Conservation (phyloP, 306 rosid species). For the Gynostemma pentaphyllum region DNA sequence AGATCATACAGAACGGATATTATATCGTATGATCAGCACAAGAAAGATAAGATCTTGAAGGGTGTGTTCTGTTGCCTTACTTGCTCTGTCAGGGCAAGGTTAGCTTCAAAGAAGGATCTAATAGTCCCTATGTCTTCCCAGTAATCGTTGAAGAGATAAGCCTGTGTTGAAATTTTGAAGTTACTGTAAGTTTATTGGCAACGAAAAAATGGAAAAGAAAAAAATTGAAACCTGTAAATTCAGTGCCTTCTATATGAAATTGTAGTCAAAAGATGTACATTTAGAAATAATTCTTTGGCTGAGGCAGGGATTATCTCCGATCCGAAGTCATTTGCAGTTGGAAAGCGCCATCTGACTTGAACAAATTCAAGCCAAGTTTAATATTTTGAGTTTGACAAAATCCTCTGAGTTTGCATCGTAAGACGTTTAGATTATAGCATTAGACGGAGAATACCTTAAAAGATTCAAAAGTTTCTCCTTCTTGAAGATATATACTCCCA, state of each 20-base stretch:
- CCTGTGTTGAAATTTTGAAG: slow-evolving; percentile 35
- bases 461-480: slow-evolving; percentile 90
- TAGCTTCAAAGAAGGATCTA: slow-evolving; percentile 90
- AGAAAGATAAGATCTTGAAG: background rate
- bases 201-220: background rate
- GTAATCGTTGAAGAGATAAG: slow-evolving; percentile 89
- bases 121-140: slow-evolving; percentile 99
- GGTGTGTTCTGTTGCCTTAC: slow-evolving; percentile 29
- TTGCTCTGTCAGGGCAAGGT: slow-evolving; percentile 83
- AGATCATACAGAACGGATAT: too few relatives aligned
- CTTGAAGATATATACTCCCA: slow-evolving; percentile 97
- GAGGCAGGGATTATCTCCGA: slow-evolving; percentile 96
- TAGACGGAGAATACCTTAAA: slow-evolving; percentile 44
- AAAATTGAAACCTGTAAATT: background rate
- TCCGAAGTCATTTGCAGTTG: slow-evolving; percentile 97
- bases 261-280: slow-evolving; percentile 27
- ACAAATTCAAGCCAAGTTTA: slow-evolving; percentile 18
- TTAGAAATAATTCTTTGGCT: slow-evolving; percentile 66
- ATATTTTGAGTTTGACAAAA: slow-evolving; percentile 1
- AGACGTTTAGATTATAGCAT: slow-evolving; percentile 6
- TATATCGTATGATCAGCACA: too few relatives aligned
- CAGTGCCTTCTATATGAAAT: background rate
- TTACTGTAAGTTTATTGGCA: background rate
- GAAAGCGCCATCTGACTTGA: slow-evolving; percentile 82
- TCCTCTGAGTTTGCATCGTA: background rate